phyloP scores from a whole-genome alignment of 2,329 filamentous ascomycete species.

The Pseudocercospora fuligena region DNA sequence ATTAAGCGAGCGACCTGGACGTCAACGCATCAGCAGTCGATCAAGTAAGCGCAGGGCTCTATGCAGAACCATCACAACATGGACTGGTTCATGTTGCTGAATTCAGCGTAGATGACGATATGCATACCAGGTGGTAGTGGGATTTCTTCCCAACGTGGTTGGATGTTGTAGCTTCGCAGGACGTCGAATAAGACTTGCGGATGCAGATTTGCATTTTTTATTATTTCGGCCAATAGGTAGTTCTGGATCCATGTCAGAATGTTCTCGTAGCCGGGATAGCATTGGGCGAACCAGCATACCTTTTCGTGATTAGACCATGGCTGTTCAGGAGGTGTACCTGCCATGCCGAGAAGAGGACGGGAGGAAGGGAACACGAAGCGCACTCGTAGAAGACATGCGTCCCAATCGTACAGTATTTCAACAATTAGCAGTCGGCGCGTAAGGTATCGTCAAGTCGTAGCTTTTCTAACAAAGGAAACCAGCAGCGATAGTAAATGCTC shows the following conservation, averaged over 20 bases:
- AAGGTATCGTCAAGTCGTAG: conserved; percentile 34
- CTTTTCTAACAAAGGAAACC: conserved; percentile 36
- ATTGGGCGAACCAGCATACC: conserved; percentile 40
- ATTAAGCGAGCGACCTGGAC: conserved; percentile 42
- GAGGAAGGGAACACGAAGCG: conserved; percentile 35
- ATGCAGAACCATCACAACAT: neutral
- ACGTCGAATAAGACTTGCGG: conserved; percentile 50
- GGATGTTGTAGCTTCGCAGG: conserved; percentile 49
- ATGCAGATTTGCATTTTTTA: conserved; percentile 53
- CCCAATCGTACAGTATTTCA: conserved; percentile 35
- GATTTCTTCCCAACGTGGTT: conserved; percentile 56
- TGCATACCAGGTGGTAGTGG: conserved; percentile 55
- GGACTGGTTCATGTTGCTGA: conserved; percentile 15
- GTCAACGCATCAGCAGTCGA: conserved; percentile 15
- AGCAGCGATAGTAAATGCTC: conserved; percentile 29
- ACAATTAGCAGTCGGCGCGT: conserved; percentile 34
- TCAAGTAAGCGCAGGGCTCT: neutral
- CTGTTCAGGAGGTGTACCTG: conserved; percentile 46
- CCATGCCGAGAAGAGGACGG: conserved; percentile 46
- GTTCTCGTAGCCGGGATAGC: conserved; percentile 18
- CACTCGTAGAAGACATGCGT: conserved; percentile 39
- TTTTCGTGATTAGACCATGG: conserved; percentile 55
- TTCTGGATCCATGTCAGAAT: conserved; percentile 37
- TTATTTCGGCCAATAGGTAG: conserved; percentile 56
- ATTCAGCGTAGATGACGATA: neutral